Base-by-base conservation (phyloP, 805 yeast species). In the Hanseniaspora lachancei region DNA sequence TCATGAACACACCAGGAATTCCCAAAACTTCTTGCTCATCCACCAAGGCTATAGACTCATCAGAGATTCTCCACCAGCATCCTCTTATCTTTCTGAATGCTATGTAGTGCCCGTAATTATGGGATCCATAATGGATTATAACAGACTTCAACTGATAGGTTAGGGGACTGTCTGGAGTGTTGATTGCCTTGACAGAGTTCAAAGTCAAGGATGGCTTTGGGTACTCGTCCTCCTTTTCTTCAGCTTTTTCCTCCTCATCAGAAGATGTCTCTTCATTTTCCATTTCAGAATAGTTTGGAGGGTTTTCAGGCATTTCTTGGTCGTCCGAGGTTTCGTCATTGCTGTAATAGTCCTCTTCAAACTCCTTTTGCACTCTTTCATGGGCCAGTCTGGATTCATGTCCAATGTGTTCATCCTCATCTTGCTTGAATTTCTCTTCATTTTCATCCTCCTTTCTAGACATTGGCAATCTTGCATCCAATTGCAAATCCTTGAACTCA, bases 21-120 rank as follows among this genome's bases (percentile, higher is more conserved):
- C 74, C 74, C 57, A 87, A 70, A 1, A 89, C 97, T 64, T 89
- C 95, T 2, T 77, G 77, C 65, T 87, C 95, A 13, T 81, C 77
- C 3, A 87, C 88, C 35, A 86, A 76, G 58, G 87, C 80, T 2
- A 89, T 95, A 2, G 82, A 80, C 64, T 89, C 95, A 68, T 93
- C 98, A 62, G 93, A 84, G 20, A 89, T 83, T 66, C 96, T 78
- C 95, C 96, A 89, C 98, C 98, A 91, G 12, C 80, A 75, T 2
- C 89, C 93, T 61, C 95, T 77, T 57, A 72, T 77, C 63, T 80
- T 83, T 64, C 97, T 79, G 70, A 78, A 91, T 43, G 95, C 88
- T 58, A 91, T 86, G 66, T 91, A 91, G 68, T 91, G 98, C n/a
- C 98, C 98, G 66, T 88, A 93, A 63, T 91, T 89, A 63, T 93